Base-by-base conservation (phyloP, 495 filamentous ascomycete species). In the Lasiosphaeria hispida region DNA sequence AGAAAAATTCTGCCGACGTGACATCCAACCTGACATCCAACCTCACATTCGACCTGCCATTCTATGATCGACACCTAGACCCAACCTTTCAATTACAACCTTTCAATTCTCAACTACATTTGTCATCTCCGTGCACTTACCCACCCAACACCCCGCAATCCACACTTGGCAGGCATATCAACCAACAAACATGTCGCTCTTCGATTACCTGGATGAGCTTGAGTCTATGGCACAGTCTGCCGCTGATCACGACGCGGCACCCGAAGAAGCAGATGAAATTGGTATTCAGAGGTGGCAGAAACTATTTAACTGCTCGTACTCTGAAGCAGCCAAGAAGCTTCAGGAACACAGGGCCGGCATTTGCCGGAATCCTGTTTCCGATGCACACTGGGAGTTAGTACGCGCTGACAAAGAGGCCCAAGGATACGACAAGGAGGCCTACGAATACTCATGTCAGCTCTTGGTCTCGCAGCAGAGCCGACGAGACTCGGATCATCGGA, bases 351-450 rank as follows among this genome's bases (percentile, higher is more conserved):
- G 49, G 7, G 13, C 5, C n/a, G n/a, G 11, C 35, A 37, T 19
- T 34, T 40, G 35, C 14, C 23, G 10, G 15, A 19, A 15, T 13
- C 6, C 11, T 0, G 8, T 40, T 4, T 40, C 49, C 35, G 15
- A 52, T 15, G 8, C 35, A 4, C 49, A 52, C 34, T 52, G 35
- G 49, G 15, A 23, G 0, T 11, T 52, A 6, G 36, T 52, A 13
- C 35, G 49, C 35, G 40, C 54, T 4, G 60, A 62, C 1, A 63
- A 58, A 41, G 15, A 59, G 39, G 55, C 44, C 5, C n/a, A 58
- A 40, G 55, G 60, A 4, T 48, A 51, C 18, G 55, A 63, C 34
- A 58, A 56, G 40, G 60, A 63, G 19, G 8, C 60, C 7, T 63
- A 63, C 48, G 60, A 59, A 17, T 49, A 63, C 34, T 19, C 54